Conservation (phyloP, 306 rosid genomes). For the Lithocarpus polystachyus region DNA sequence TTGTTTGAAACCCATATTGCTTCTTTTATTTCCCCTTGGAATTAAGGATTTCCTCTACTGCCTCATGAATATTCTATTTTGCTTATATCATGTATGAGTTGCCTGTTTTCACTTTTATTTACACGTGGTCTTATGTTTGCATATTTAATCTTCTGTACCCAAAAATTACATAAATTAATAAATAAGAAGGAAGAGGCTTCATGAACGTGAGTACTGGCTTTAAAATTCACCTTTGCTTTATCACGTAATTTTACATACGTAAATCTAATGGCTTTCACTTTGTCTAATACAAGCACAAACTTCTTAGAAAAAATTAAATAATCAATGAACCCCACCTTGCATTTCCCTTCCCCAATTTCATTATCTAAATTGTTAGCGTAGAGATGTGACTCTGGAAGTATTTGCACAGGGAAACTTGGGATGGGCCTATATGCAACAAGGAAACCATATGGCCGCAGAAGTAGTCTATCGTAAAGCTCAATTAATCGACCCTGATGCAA, state of each 20-base stretch:
- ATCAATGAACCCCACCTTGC: not conserved
- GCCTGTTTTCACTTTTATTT: not conserved
- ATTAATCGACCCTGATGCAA: constrained; percentile 72
- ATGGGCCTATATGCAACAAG: constrained; percentile 94
- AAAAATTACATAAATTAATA: too few relatives aligned
- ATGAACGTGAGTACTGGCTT: not conserved
- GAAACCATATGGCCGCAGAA: constrained; percentile 63
- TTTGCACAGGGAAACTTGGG: constrained; percentile 79
- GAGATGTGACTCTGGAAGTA: not conserved
- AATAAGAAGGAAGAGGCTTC: not conserved
- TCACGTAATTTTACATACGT: not conserved
- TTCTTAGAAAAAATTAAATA: not conserved
- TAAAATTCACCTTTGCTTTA: not conserved
- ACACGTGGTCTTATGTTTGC: too few relatives aligned
- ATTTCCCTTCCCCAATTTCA: not conserved
- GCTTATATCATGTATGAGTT: not conserved
- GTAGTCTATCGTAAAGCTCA: constrained; percentile 78
- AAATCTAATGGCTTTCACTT: not conserved
- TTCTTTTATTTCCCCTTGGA: not conserved
- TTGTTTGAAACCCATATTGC: not conserved
- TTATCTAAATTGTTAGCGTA: not conserved
- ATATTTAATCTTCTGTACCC: too few relatives aligned
- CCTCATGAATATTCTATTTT: not conserved
- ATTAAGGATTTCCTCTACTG: not conserved
- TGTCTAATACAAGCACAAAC: not conserved